These are phyloP conservation scores for Annulohypoxylon truncatum DNA, from an alignment of 2,329 filamentous ascomycete genomes.

Conservation along the genomic window DNA sequence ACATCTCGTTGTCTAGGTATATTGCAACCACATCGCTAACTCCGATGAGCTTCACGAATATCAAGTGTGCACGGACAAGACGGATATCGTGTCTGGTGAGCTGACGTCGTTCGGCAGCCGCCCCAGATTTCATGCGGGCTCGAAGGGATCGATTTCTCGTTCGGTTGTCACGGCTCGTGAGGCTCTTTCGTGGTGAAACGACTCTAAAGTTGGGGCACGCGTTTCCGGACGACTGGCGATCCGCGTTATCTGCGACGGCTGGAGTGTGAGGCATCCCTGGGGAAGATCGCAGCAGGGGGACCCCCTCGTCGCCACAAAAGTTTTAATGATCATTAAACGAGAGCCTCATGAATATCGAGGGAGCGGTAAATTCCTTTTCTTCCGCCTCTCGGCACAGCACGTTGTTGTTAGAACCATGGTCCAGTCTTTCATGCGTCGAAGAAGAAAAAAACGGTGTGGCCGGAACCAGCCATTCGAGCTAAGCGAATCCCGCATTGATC, in stretches of 20 bases:
- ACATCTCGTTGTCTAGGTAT: neutral
- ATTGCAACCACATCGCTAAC: neutral
- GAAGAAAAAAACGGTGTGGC: conserved; percentile 7
- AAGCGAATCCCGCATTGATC: conserved; percentile 35
- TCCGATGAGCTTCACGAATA: neutral
- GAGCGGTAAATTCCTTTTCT: conserved; percentile 27
- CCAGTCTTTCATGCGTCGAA: conserved; percentile 17
- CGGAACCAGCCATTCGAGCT: conserved; percentile 11
- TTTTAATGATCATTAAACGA: neutral
- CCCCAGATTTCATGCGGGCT: neutral
- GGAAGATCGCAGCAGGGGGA: conserved; percentile 24
- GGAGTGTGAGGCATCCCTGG: conserved; percentile 28
- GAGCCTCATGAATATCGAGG: conserved; percentile 15
- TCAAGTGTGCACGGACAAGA: neutral
- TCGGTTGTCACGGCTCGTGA: neutral
- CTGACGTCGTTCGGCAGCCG: neutral
- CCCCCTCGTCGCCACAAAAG: neutral
- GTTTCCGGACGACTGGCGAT: conserved; percentile 30
- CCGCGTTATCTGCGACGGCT: conserved; percentile 36
- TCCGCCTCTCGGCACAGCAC: neutral
- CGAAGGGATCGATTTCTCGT: neutral
- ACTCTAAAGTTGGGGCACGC: neutral
- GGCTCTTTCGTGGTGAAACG: conserved; percentile 6
- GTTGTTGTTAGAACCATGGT: neutral
- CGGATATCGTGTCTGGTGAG: neutral